Conservation (phyloP, 805 yeast species). For the Barnettozyma sp. region DNA sequence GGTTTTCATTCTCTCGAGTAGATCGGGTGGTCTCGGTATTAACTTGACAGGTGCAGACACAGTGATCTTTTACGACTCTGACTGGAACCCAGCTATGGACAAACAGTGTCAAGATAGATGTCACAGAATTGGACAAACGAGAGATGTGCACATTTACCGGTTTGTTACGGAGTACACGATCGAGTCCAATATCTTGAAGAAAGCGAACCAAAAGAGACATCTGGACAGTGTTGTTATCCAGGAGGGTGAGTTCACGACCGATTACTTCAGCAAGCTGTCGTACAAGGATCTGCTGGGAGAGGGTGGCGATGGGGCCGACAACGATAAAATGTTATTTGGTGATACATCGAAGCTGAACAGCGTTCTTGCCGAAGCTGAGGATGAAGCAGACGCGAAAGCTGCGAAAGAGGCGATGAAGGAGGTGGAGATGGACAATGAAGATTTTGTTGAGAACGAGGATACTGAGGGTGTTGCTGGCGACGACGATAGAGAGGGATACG, state of each 20-base stretch:
- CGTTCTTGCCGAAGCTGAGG: conserved; percentile 87
- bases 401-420: conserved; percentile 81
- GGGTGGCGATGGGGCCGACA: conserved; percentile 20
- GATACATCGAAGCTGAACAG: conserved; percentile 41
- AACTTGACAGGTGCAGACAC: conserved; percentile 98
- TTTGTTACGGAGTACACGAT: conserved; percentile 94
- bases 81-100: conserved; percentile 99
- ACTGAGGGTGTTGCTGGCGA: conserved; percentile 39
- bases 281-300: conserved; percentile 75
- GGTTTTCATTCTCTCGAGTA: conserved; percentile 85
- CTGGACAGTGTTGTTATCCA: conserved; percentile 93
- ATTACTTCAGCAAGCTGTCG: conserved; percentile 82
- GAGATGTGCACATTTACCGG: conserved; percentile 96
- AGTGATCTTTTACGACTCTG: conserved; percentile 95
- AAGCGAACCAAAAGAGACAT: conserved; percentile 91
- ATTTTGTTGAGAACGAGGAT: conserved; percentile 51
- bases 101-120: conserved; percentile 98
- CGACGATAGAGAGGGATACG: conserved; percentile 45
- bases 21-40: conserved; percentile 98
- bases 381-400: conserved; percentile 84
- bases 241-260: conserved; percentile 97
- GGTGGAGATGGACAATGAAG: conserved; percentile 76
- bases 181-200: conserved; percentile 87
- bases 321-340: conserved; percentile 28
- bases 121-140: conserved; percentile 96